These are phyloP conservation scores for Phragmites australis DNA, from an alignment of 176 grass and related monocot genomes.

Conservation along the genomic window DNA sequence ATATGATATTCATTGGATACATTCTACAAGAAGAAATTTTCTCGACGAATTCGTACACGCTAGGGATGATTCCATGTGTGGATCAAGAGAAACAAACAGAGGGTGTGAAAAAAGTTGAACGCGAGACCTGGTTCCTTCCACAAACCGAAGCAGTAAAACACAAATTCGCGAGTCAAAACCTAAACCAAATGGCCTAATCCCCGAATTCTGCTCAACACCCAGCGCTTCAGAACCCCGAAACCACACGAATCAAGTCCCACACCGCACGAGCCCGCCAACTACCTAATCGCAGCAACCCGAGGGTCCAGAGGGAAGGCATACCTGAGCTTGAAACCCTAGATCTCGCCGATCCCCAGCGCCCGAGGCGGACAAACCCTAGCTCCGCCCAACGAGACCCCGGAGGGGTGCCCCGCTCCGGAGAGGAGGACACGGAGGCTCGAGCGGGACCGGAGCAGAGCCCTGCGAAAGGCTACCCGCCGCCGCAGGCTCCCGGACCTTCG, in stretches of 20 bases:
- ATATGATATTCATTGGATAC: not conserved
- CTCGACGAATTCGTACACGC: not conserved
- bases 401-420: not conserved
- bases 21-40: not conserved
- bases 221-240: not conserved
- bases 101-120: fast-evolving
- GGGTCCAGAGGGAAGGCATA: not conserved
- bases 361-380: slow-evolving; percentile 40
- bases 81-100: not conserved
- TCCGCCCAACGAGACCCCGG: not conserved
- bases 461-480: not conserved
- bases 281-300: not conserved
- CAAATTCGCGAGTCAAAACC: not conserved
- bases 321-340: slow-evolving; percentile 44
- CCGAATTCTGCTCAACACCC: not conserved
- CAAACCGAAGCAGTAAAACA: not conserved
- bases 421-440: not conserved
- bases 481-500: not conserved
- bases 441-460: not conserved
- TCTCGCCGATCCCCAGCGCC: not conserved
- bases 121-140: not conserved
- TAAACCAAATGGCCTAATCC: not conserved
- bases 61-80: not conserved
- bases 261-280: not conserved
- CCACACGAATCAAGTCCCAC: not conserved